A percentile compares a stretch with the other conserved stretches of the same genome.
Evolutionary conservation across 2,329 filamentous ascomycete genomes (phyloP).

Genomic region (Ascomycota sp.): DNA sequence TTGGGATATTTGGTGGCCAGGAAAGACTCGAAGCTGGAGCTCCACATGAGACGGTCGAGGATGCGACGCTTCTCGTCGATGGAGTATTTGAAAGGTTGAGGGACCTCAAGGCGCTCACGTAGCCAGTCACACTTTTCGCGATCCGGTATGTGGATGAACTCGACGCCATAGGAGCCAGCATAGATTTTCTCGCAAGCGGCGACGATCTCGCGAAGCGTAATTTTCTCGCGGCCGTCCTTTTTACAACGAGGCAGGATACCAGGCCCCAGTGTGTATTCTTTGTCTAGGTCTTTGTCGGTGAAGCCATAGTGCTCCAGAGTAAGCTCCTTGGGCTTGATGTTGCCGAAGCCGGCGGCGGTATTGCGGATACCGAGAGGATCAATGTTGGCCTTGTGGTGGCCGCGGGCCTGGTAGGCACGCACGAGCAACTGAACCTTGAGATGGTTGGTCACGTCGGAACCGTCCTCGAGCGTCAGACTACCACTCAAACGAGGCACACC

Average conservation of each 20-base stretch:
- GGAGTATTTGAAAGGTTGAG: slow-evolving; percentile 88
- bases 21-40: slow-evolving; percentile 91
- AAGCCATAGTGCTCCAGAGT: slow-evolving; percentile 89
- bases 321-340: slow-evolving; percentile 78
- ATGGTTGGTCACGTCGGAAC: slow-evolving; percentile 80
- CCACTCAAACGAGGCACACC: slow-evolving; percentile 56
- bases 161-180: slow-evolving; percentile 90
- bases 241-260: slow-evolving; percentile 92
- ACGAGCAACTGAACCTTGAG: slow-evolving; percentile 95
- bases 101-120: slow-evolving; percentile 82
- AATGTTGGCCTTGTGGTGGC: slow-evolving; percentile 95
- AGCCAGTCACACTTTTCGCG: slow-evolving; percentile 97
- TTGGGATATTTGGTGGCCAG: slow-evolving; percentile 96
- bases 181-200: slow-evolving; percentile 87
- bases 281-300: slow-evolving; percentile 79
- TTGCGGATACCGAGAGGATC: slow-evolving; percentile 88
- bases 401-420: slow-evolving; percentile 91
- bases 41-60: slow-evolving; percentile 94
- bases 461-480: slow-evolving; percentile 44
- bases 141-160: slow-evolving; percentile 98
- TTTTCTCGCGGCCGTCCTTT: slow-evolving; percentile 73
- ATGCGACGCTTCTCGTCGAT: slow-evolving; percentile 97
- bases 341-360: slow-evolving; percentile 53
- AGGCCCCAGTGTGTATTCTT: slow-evolving; percentile 78
- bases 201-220: slow-evolving; percentile 91